A percentile compares a stretch with the other conserved stretches of the same genome.
These are phyloP conservation scores for Pyrenochaeta sp. DNA, from an alignment of 2,329 filamentous ascomycete species.

Conservation along the genomic window DNA sequence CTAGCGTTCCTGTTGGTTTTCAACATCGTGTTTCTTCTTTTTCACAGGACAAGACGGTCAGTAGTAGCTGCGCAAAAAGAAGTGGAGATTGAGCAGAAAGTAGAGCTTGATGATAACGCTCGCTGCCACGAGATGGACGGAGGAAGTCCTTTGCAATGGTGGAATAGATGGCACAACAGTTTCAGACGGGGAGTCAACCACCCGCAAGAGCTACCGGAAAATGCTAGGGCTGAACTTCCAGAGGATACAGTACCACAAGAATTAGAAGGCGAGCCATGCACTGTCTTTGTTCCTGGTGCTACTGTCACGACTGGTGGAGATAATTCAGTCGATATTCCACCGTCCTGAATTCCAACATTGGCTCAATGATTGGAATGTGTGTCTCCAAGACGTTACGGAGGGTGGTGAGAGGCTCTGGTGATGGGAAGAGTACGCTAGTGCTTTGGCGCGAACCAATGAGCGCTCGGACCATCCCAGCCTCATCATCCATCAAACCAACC, in stretches of 20 bases:
- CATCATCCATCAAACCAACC: conserved; percentile 36
- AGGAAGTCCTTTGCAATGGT: neutral
- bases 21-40: neutral
- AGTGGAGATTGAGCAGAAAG: neutral
- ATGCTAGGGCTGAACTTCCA: neutral
- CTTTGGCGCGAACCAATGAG: neutral
- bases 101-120: neutral
- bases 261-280: conserved; percentile 18
- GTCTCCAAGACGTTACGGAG: too few species aligned
- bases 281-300: conserved; percentile 33
- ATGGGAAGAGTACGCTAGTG: neutral
- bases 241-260: neutral
- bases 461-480: conserved; percentile 29
- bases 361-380: too few species aligned
- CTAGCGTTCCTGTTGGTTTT: neutral
- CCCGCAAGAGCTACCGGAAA: neutral
- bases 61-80: neutral
- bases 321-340: conserved; percentile 36
- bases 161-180: neutral
- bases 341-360: too few species aligned
- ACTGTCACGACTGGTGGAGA: conserved; percentile 29
- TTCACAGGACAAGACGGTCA: neutral
- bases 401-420: too few species aligned
- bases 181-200: neutral
- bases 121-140: neutral